Conservation (phyloP, 331 rosid genomes). For the Cydonia oblonga region DNA sequence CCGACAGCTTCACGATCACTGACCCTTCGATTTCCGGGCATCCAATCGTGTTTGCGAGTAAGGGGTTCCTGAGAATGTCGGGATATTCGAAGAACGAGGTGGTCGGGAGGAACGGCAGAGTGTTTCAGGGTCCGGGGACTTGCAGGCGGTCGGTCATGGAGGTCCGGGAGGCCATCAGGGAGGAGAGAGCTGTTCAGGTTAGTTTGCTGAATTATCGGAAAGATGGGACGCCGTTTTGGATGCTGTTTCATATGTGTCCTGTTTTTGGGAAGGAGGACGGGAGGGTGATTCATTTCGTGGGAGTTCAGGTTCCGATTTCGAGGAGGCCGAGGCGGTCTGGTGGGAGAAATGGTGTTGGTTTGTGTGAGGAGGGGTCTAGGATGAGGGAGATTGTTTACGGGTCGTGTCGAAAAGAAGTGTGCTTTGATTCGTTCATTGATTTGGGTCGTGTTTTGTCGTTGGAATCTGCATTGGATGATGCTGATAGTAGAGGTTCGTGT, state of each 20-base stretch:
- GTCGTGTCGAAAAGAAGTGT: conserved; percentile 69
- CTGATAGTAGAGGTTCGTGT: conserved; percentile 48
- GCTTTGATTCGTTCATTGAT: conserved; percentile 50
- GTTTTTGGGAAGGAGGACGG: conserved; percentile 50
- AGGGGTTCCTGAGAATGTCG: conserved; percentile 60
- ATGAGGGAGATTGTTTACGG: conserved; percentile 37
- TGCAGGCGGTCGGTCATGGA: conserved; percentile 55
- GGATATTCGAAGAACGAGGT: conserved; percentile 66
- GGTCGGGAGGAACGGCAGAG: conserved; percentile 48
- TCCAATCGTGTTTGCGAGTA: conserved; percentile 81
- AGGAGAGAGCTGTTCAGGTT: conserved; percentile 42
- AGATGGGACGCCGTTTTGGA: conserved; percentile 84
- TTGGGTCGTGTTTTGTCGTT: conserved; percentile 25
- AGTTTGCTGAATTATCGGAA: conserved; percentile 67
- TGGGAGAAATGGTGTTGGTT: conserved; percentile 18
- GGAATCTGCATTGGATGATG: conserved; percentile 36
- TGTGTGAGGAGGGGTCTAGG: conserved; percentile 16
- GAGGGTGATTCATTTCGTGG: conserved; percentile 58
- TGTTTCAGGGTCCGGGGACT: conserved; percentile 75
- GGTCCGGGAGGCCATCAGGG: conserved; percentile 75
- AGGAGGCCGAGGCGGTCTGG: conserved; percentile 18
- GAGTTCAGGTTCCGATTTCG: conserved; percentile 63
- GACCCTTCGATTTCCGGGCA: conserved; percentile 74
- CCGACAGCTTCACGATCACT: conserved; percentile 61
- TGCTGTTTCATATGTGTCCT: conserved; percentile 57